These are phyloP conservation scores for Heracleum sosnowskyi DNA, from an alignment of 129 eudicot genomes.

Conservation along the genomic window DNA sequence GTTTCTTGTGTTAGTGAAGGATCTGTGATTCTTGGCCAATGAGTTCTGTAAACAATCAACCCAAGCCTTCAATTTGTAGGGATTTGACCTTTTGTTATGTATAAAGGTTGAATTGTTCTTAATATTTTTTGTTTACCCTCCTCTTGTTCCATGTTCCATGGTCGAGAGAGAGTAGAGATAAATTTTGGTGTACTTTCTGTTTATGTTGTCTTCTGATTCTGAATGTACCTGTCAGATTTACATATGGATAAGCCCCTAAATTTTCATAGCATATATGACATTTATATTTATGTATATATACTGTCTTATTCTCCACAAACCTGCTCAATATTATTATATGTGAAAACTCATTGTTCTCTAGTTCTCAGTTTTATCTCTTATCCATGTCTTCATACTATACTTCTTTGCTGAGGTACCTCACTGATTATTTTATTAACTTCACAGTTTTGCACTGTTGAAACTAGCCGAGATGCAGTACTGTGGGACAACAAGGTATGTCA, in stretches of 20 bases:
- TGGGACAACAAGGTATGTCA: constrained; percentile 86
- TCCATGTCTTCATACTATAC: background rate
- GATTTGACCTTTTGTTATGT: too few species aligned
- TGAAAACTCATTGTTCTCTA: background rate
- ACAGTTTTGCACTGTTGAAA: constrained; percentile 73
- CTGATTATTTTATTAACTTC: constrained; percentile 10
- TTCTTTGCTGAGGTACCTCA: background rate
- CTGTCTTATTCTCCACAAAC: background rate
- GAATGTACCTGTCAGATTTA: background rate
- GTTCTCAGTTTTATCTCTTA: background rate
- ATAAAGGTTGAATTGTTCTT: too few species aligned
- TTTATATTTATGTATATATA: too few species aligned
- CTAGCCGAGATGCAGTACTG: constrained; percentile 91
- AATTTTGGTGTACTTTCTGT: background rate
- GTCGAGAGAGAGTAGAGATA: constrained; percentile 19
- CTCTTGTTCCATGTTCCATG: constrained; percentile 88
- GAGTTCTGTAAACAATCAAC: too few species aligned
- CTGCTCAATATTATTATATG: background rate
- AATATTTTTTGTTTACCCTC: too few species aligned
- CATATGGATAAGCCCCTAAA: background rate
- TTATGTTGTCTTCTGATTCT: background rate
- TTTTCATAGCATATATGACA: background rate
- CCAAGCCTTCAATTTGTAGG: too few species aligned
- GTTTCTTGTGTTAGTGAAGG: too few species aligned
- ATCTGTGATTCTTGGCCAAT: too few species aligned